phyloP scores from a whole-genome alignment of 441 rosid genomes.

The Capsella rubella region DNA sequence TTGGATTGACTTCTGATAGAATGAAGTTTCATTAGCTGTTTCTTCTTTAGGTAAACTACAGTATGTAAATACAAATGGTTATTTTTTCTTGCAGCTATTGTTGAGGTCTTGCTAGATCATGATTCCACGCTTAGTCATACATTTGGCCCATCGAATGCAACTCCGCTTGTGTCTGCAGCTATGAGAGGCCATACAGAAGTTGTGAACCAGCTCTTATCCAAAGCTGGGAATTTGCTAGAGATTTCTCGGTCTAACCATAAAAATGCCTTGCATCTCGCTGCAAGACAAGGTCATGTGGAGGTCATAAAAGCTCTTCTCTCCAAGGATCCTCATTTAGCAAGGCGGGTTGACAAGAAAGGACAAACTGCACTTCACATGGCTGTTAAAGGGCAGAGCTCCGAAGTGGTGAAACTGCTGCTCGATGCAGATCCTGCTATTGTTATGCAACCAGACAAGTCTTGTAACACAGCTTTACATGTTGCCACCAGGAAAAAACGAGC shows the following conservation, averaged over 20 bases:
- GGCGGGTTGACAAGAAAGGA: conserved; percentile 93
- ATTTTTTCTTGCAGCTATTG: conserved; percentile 70
- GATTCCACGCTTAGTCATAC: conserved; percentile 84
- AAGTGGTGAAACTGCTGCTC: conserved; percentile 86
- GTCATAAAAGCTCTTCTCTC: conserved; percentile 73
- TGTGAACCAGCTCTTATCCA: conserved; percentile 79
- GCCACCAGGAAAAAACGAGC: conserved; percentile 94
- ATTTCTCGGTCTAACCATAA: conserved; percentile 83
- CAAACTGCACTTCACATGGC: conserved; percentile 99
- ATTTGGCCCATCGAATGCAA: conserved; percentile 77
- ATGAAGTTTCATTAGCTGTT: neutral
- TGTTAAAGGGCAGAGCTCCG: conserved; percentile 91
- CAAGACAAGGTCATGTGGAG: conserved; percentile 88
- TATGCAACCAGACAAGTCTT: conserved; percentile 93
- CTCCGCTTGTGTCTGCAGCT: conserved; percentile 93
- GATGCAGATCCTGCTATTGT: conserved; percentile 95
- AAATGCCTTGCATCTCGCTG: conserved; percentile 91
- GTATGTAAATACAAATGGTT: conserved; percentile 13
- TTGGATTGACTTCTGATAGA: neutral
- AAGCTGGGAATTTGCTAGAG: conserved; percentile 81
- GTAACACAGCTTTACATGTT: conserved; percentile 90
- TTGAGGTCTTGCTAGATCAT: conserved; percentile 80
- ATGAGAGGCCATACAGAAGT: conserved; percentile 89
- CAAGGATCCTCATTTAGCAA: conserved; percentile 88
- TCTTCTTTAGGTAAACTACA: neutral